Evolutionary conservation across 306 rosid species (phyloP).

Genomic region (Medicago arabica): DNA sequence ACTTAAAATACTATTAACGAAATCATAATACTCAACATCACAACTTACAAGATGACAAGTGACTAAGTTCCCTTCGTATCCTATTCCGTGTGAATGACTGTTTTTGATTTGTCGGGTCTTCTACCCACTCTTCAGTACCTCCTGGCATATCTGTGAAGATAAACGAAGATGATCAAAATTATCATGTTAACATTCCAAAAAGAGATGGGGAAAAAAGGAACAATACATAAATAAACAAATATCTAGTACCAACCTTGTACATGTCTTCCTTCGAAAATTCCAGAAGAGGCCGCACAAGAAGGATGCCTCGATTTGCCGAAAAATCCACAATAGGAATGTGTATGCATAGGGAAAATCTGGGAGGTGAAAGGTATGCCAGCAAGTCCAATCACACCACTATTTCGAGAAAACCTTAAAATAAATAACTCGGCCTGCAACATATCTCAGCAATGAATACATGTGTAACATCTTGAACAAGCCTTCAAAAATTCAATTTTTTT

Average conservation of each 20-base stretch:
- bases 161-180: slow-evolving; percentile 20
- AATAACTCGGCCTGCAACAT: slow-evolving; percentile 96
- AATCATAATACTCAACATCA: slow-evolving; percentile 26
- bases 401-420: slow-evolving; percentile 89
- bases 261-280: slow-evolving; percentile 85
- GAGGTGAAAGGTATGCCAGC: slow-evolving; percentile 92
- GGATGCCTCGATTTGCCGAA: slow-evolving; percentile 58
- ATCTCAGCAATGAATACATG: slow-evolving; percentile 60
- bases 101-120: slow-evolving; percentile 91
- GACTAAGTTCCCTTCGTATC: slow-evolving; percentile 67
- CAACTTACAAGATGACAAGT: slow-evolving; percentile 70
- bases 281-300: slow-evolving; percentile 87
- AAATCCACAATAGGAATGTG: slow-evolving; percentile 42
- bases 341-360: slow-evolving; percentile 70
- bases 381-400: slow-evolving; percentile 94
- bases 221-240: not conserved
- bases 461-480: slow-evolving; percentile 55
- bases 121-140: slow-evolving; percentile 77
- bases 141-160: slow-evolving; percentile 73
- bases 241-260: slow-evolving; percentile 68
- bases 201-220: slow-evolving; percentile 5
- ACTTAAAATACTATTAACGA: not conserved
- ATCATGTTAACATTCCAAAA: slow-evolving; percentile 21
- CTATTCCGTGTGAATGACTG: slow-evolving; percentile 80
- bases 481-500: too few relatives aligned